Percentiles rank a stretch among this genome's conserved stretches.
These are phyloP conservation scores for Xylaria curta DNA, from an alignment of 495 filamentous ascomycete species.

Conservation along the genomic window DNA sequence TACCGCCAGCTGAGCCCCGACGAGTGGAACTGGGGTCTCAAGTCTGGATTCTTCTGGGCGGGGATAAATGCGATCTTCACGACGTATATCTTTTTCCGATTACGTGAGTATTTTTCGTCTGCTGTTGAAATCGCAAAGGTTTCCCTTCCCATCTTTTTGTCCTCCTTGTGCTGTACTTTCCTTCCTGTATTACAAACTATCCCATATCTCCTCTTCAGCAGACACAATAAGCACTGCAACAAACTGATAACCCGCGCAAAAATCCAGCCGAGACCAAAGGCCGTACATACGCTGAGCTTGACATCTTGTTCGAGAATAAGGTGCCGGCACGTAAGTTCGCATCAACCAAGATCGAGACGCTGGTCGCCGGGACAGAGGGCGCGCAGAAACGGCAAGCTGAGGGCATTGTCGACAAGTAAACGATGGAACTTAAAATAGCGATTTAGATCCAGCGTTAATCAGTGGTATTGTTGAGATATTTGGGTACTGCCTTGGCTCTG, in stretches of 20 bases:
- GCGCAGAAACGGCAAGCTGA: constrained; percentile 40
- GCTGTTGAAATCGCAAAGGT: neutral
- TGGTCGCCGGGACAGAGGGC: constrained; percentile 36
- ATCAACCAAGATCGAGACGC: constrained; percentile 39
- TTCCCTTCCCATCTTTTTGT: too few relatives aligned
- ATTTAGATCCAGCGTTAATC: too few relatives aligned
- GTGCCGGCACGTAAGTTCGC: constrained; percentile 56
- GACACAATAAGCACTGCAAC: neutral
- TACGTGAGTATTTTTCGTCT: constrained; percentile 41
- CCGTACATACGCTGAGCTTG: constrained; percentile 62
- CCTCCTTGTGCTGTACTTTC: neutral
- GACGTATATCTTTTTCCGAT: constrained; percentile 47
- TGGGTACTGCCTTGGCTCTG: neutral
- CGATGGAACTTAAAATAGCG: neutral
- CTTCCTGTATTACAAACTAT: neutral
- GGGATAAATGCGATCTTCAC: constrained; percentile 54
- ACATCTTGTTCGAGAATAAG: constrained; percentile 62
- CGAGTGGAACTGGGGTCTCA: constrained; percentile 61
- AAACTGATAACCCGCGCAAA: neutral
- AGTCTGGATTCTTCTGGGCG: constrained; percentile 63
- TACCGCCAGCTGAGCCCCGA: constrained; percentile 57
- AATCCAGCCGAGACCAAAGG: constrained; percentile 51
- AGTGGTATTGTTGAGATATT: neutral
- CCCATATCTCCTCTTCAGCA: neutral
- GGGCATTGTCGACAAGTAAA: constrained; percentile 17